Percentiles rank a stretch among this genome's conserved stretches.
Evolutionary conservation across 768 basidiomycete species (phyloP).

Genomic region (Royoungia palumana): DNA sequence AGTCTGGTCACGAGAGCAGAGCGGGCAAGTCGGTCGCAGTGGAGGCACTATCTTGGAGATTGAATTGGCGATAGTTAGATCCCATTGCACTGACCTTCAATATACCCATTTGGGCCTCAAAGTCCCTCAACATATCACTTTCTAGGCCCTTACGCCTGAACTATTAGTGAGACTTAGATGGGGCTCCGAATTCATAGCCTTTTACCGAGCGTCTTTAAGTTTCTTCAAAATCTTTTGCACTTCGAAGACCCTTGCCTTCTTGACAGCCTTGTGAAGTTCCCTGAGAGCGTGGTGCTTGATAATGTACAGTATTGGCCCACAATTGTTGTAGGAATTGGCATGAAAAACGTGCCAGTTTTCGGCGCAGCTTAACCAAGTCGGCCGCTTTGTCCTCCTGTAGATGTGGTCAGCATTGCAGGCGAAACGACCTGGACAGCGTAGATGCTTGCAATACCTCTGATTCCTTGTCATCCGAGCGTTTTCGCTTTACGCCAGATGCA

Average conservation of each 20-base stretch:
- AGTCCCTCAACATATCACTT: constrained; percentile 40
- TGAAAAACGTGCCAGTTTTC: constrained; percentile 52
- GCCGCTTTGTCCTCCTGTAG: constrained; percentile 39
- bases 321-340: constrained; percentile 6
- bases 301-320: constrained; percentile 10
- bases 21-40: constrained; percentile 55
- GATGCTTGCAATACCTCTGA: constrained; percentile 12
- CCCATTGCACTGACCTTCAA: constrained; percentile 55
- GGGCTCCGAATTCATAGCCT: background rate
- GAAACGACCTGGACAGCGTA: background rate
- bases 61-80: background rate
- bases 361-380: constrained; percentile 44
- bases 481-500: constrained; percentile 41
- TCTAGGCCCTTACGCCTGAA: constrained; percentile 37
- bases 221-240: constrained; percentile 80
- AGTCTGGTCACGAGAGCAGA: constrained; percentile 71
- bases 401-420: constrained; percentile 1
- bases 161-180: background rate
- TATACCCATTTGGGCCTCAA: constrained; percentile 57
- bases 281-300: constrained; percentile 71
- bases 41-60: constrained; percentile 43
- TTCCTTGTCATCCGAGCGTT: constrained; percentile 39
- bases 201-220: constrained; percentile 66
- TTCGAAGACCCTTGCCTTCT: constrained; percentile 80
- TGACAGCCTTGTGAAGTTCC: constrained; percentile 71